Base-by-base conservation (phyloP, 83 land plant genomes). In the Picea abies region DNA sequence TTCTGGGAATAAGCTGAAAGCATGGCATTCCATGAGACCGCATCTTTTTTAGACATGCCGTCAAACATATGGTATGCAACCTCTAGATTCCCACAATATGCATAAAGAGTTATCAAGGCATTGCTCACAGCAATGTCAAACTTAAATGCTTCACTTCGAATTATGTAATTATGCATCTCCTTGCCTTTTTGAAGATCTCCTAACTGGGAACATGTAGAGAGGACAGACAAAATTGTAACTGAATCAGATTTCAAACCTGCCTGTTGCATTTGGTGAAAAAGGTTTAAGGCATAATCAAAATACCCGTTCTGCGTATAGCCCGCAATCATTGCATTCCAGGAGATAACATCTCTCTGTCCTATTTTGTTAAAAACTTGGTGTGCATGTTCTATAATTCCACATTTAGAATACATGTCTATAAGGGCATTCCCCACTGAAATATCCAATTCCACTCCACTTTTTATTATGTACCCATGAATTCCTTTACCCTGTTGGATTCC, bases 21-120 rank as follows among this genome's bases (percentile, higher is more conserved):
- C 69, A 83, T 80, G n/a, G 85, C 62, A 63, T 62, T 83, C 85
- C 85, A 83, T 26, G 84, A 80, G 11, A 83, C 85, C 39, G 49
- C 23, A 39, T 83, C 84, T 23, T 25, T 35, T 62, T 44, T 5
- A 11, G 85, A 22, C 70, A 83, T 79, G 9, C 32, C 39, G 32
- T 35, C 56, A 52, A 83, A 83, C 10, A 80, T 62, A 61, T 12
- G 29, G 16, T 10, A n/a, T 35, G 85, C 85, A 41, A 29, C 25
- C 44, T 58, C 29, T 37, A 63, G 56, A 37, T 22, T 64, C 37
- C 84, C 85, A 23, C 84, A 80, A 22, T 44, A n/a, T 22, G 71
- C 84, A 83, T 83, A 80, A 29, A 83, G n/a, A 0, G 25, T 56
- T 16, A 83, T 56, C 44, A 83, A 73, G 9, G 85, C 85, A 80